A percentile compares a stretch with the other conserved stretches of the same genome.
phyloP scores from a whole-genome alignment of 2,329 filamentous ascomycete genomes.

The Microdochium bolleyi region DNA sequence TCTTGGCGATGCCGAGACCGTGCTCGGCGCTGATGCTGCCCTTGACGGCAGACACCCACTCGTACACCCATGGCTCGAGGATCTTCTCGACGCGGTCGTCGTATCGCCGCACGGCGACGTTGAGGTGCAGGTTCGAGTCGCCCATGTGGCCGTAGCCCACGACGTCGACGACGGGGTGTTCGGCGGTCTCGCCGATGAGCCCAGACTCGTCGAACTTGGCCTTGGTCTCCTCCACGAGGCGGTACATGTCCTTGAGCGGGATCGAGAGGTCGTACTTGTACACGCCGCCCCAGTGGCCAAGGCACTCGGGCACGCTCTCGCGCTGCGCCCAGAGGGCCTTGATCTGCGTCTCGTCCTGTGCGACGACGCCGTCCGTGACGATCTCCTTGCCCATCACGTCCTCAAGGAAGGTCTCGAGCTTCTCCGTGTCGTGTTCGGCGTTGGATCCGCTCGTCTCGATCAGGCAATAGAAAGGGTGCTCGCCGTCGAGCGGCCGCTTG shows the following conservation, averaged over 20 bases:
- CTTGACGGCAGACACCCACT: slow-evolving; percentile 83
- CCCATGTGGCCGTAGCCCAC: slow-evolving; percentile 98
- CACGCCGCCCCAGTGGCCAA: slow-evolving; percentile 85
- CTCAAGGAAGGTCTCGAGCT: slow-evolving; percentile 85
- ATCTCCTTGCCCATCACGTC: slow-evolving; percentile 84
- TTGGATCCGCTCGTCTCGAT: slow-evolving; percentile 96
- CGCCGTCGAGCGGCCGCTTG: slow-evolving; percentile 71
- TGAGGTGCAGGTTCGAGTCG: slow-evolving; percentile 90
- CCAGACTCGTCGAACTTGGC: slow-evolving; percentile 65
- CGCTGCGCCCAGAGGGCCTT: slow-evolving; percentile 83
- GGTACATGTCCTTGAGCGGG: slow-evolving; percentile 78
- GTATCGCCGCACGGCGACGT: slow-evolving; percentile 75
- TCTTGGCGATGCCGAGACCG: slow-evolving; percentile 89
- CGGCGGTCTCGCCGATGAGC: slow-evolving; percentile 67
- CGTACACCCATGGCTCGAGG: slow-evolving; percentile 92
- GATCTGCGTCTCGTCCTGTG: slow-evolving; percentile 87
- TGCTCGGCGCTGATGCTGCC: slow-evolving; percentile 98
- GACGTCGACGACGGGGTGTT: slow-evolving; percentile 77
- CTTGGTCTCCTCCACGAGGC: slow-evolving; percentile 78
- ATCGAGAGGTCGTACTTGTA: slow-evolving; percentile 99
- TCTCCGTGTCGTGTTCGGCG: slow-evolving; percentile 84
- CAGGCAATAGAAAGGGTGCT: slow-evolving; percentile 91
- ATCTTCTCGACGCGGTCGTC: slow-evolving; percentile 80
- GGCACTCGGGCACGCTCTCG: slow-evolving; percentile 83
- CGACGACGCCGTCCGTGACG: slow-evolving; percentile 81